Conservation (phyloP, 2,329 filamentous ascomycete genomes). For the Talaromyces funiculosus region DNA sequence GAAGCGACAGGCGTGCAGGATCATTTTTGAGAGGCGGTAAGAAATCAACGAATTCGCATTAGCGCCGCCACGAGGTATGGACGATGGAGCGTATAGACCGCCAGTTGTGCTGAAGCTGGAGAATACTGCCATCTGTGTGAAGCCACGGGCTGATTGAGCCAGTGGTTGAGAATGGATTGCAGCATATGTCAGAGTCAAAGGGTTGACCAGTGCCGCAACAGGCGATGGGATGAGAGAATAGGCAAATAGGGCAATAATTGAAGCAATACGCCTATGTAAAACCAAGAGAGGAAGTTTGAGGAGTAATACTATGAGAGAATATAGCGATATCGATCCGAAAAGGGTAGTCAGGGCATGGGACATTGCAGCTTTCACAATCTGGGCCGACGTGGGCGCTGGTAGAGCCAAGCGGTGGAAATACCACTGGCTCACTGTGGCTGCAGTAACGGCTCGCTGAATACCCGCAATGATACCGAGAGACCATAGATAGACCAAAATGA, state of each 20-base stretch:
- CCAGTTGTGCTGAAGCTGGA: slow-evolving; percentile 64
- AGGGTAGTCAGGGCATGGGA: slow-evolving; percentile 77
- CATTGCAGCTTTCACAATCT: slow-evolving; percentile 78
- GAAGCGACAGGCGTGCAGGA: slow-evolving; percentile 83
- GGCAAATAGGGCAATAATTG: slow-evolving; percentile 62
- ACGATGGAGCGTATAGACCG: slow-evolving; percentile 44
- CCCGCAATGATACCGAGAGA: slow-evolving; percentile 81
- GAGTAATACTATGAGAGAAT: slow-evolving; percentile 71
- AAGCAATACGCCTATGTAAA: slow-evolving; percentile 69
- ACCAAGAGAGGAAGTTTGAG: slow-evolving; percentile 80
- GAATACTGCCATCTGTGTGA: slow-evolving; percentile 78
- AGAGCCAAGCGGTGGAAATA: slow-evolving; percentile 90
- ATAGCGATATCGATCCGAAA: slow-evolving; percentile 87
- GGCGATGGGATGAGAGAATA: slow-evolving; percentile 80
- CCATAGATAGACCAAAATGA: slow-evolving; percentile 94
- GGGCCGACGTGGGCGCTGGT: slow-evolving; percentile 68
- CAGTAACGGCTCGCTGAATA: slow-evolving; percentile 84
- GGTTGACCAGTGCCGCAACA: slow-evolving; percentile 80
- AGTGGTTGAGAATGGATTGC: slow-evolving; percentile 89
- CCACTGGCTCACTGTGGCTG: slow-evolving; percentile 95
- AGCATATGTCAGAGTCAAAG: slow-evolving; percentile 83
- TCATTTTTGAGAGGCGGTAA: slow-evolving; percentile 83
- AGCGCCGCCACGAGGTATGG: slow-evolving; percentile 37
- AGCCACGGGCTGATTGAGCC: slow-evolving; percentile 66
- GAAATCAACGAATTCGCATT: slow-evolving; percentile 60